Percentiles rank a stretch among this genome's conserved stretches.
Evolutionary conservation across 805 yeast species (phyloP).

Genomic region (Ogataea wickerhamii): DNA sequence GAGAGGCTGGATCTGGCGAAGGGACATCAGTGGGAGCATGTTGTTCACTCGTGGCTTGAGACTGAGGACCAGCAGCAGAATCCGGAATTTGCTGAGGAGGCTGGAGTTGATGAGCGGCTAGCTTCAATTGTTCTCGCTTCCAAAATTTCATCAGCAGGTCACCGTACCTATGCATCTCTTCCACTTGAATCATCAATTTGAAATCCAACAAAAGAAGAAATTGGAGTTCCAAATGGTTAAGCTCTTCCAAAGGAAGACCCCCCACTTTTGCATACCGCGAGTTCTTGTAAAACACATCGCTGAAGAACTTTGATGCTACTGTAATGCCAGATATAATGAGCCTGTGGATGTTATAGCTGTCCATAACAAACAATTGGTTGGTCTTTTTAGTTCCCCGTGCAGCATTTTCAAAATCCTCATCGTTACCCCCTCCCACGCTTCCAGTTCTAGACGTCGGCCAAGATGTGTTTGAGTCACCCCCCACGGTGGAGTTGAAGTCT

Average conservation of each 20-base stretch:
- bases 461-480: slow-evolving; percentile 5
- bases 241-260: slow-evolving; percentile 88
- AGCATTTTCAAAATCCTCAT: slow-evolving; percentile 12
- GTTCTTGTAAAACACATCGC: slow-evolving; percentile 92
- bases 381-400: slow-evolving; percentile 12
- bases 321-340: slow-evolving; percentile 92
- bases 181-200: slow-evolving; percentile 79
- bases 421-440: slow-evolving; percentile 21
- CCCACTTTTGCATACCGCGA: slow-evolving; percentile 94
- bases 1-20: not conserved
- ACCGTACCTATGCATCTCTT: slow-evolving; percentile 88
- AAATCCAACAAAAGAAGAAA: slow-evolving; percentile 82
- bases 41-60: not conserved
- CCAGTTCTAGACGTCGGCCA: slow-evolving; percentile 5
- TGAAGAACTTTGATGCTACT: slow-evolving; percentile 90
- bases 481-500: slow-evolving; percentile 28
- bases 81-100: slow-evolving; percentile 13
- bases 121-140: slow-evolving; percentile 60
- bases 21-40: not conserved
- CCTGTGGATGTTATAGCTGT: slow-evolving; percentile 91
- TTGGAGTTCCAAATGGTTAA: slow-evolving; percentile 88
- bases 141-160: slow-evolving; percentile 82
- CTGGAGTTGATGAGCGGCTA: slow-evolving; percentile 13
- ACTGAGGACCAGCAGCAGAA: not conserved
- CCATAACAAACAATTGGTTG: slow-evolving; percentile 85